These are phyloP conservation scores for Verticillium dahliae DNA, from an alignment of 2,329 filamentous ascomycete species.

Conservation along the genomic window DNA sequence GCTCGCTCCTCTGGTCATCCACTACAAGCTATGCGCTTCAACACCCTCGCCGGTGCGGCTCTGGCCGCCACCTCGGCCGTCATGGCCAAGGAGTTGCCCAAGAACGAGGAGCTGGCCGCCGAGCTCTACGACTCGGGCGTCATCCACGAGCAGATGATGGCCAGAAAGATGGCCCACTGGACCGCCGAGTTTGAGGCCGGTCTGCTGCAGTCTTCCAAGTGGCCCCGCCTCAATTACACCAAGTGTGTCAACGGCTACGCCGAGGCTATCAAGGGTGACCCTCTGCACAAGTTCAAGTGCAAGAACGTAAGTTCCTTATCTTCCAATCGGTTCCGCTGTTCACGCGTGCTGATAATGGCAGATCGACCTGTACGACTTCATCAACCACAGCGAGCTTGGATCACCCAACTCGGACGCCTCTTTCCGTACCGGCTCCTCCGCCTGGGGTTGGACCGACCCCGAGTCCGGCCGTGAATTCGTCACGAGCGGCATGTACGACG, in stretches of 20 bases:
- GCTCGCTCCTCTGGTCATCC: background rate
- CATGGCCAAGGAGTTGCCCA: slow-evolving; percentile 10
- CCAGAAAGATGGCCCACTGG: slow-evolving; percentile 9
- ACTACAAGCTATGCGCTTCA: slow-evolving; percentile 9
- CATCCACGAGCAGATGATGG: slow-evolving; percentile 11
- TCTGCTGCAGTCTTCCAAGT: slow-evolving; percentile 8
- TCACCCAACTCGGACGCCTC: slow-evolving; percentile 19
- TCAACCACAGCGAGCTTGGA: slow-evolving; percentile 42
- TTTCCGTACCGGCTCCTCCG: slow-evolving; percentile 16
- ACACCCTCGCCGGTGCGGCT: slow-evolving; percentile 9
- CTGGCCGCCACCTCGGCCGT: slow-evolving; percentile 6
- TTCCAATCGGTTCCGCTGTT: background rate
- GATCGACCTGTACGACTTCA: slow-evolving; percentile 48
- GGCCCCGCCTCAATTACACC: slow-evolving; percentile 10
- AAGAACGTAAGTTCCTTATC: slow-evolving; percentile 18
- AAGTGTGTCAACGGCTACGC: slow-evolving; percentile 10
- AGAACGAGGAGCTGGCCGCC: slow-evolving; percentile 6
- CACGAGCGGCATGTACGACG: slow-evolving; percentile 20
- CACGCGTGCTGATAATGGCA: background rate
- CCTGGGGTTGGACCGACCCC: slow-evolving; percentile 33
- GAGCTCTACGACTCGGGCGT: slow-evolving; percentile 12
- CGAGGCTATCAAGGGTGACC: slow-evolving; percentile 10
- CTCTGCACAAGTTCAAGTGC: slow-evolving; percentile 10
- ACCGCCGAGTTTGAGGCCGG: slow-evolving; percentile 5
- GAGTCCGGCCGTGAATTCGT: slow-evolving; percentile 33